Evolutionary conservation across 306 rosid species (phyloP), one percentile per base, ranked within the genome.

Genomic region (Ormosia emarginata): DNA sequence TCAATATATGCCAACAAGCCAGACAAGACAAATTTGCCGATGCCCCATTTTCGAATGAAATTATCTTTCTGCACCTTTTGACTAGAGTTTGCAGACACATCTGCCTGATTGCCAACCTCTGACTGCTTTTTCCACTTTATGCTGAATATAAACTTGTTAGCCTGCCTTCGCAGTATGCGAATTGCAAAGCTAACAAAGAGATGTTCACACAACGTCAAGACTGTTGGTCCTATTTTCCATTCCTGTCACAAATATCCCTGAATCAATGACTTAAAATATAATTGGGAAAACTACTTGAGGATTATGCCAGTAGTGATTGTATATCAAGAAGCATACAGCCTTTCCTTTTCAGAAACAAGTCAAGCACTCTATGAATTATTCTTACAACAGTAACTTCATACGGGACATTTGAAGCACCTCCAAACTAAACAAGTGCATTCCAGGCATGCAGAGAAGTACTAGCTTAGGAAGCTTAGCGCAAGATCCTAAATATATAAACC

Each of bases 111-210:
- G 63, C 72, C 84, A 75, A 44, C 82, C 24, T 86, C 72, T 3
- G 85, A 69, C 43, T 79, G 81, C 83, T 85, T 85, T 55, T 83
- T 83, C 89, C 74, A 57, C 17, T 91, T 91, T 75, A 89, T 70
- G 74, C 83, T 84, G 82, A 62, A 57, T 4, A 86, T 37, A 53
- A 84, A 85, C 82, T 88, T 90, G 77, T 84, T 85, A 11, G 92
- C 84, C 73, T 90, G 91, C 92, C 81, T 90, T 80, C 97, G 89
- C 81, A 95, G 86, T 40, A 81, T 82, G 59, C 98, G 99, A 64
- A 95, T 95, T 36, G 94, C 91, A 37, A 93, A 95, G 89, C 99
- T 91, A 73, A 95, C 99, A 5, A 93, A 87, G 7, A 95, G 92
- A 82, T 95, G 99, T 74, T 95, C 97, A 70, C 91, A 85, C 83